Evolutionary conservation across 257 asterid genomes (phyloP).

Genomic region (Datura wrightii): DNA sequence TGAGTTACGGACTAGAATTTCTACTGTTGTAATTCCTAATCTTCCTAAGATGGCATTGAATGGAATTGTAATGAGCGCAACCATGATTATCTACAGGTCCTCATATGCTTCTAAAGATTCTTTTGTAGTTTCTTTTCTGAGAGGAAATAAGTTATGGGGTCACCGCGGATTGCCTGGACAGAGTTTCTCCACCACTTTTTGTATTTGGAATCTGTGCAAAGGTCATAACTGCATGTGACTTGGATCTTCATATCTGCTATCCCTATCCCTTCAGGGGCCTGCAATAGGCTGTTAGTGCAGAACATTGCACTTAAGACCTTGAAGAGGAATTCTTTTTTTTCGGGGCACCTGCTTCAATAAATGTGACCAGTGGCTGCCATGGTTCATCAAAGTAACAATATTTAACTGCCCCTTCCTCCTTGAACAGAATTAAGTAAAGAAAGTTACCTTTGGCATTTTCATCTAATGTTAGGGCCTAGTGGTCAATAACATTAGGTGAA

Average conservation of each 20-base stretch:
- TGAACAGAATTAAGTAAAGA: background rate
- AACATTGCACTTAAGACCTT: background rate
- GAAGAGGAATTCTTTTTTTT: background rate
- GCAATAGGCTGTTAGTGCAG: background rate
- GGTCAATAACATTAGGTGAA: background rate
- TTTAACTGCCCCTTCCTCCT: background rate
- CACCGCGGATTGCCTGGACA: background rate
- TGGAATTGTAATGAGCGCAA: background rate
- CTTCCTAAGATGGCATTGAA: background rate
- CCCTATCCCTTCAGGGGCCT: background rate
- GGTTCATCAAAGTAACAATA: background rate
- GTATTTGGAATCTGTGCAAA: constrained; percentile 9
- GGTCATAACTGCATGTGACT: background rate
- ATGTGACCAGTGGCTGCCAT: background rate
- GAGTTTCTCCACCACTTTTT: background rate
- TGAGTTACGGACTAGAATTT: background rate
- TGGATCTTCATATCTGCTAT: background rate
- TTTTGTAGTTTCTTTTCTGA: background rate
- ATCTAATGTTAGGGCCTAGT: background rate
- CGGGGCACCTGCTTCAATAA: background rate
- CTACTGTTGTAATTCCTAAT: background rate
- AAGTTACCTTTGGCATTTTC: background rate
- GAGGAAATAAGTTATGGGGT: background rate
- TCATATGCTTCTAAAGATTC: background rate
- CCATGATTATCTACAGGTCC: background rate